Base-by-base conservation (phyloP, 2,329 filamentous ascomycete genomes). In the Catunica adiposa region DNA sequence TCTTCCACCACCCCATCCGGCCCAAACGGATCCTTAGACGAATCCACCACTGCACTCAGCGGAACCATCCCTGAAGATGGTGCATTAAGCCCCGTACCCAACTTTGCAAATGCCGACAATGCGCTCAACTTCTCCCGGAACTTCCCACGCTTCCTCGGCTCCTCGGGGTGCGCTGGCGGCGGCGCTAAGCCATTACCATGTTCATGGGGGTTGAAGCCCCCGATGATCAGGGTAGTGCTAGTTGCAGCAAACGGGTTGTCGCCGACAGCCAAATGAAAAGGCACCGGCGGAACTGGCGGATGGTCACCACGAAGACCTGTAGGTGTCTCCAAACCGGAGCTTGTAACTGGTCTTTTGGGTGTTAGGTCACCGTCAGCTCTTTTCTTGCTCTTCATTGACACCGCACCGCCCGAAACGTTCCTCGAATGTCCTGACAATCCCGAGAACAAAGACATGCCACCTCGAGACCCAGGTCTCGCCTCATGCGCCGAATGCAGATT, bases 271-370 rank as follows among this genome's bases (percentile, higher is more conserved):
- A 46, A 31, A 9, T 47, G 50, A 29, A 52, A 44, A 11, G 48
- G 38, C 11, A 53, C 20, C 2, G 40, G 53, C 14, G 23, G 53
- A 34, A 47, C n/a, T n/a, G 31, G 51, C 31, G n/a, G 51, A 8
- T 9, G 51, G 14, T 48, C 20, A 48, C 23, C 44, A 2, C 44
- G 20, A 9, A 48, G n/a, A 7, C 44, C 44, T 15, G 52, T 46
- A 17, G 46, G 52, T 20, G 52, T 53, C 29, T 56, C 57, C 3
- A 60, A 44, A 37, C 68, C 64, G 46, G 65, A 63, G 56, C 67
- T 67, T 2, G 68, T 68, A 5, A 60, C 55, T 7, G 67, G 68
- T 11, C 68, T 62, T 15, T 58, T 54, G 31, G 48, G 54, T 23
- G 40, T 56, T 15, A 14, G 15, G 14, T 42, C 37, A 25, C 61